Conservation (phyloP, 768 basidiomycete species). For the Panellus pusillus region DNA sequence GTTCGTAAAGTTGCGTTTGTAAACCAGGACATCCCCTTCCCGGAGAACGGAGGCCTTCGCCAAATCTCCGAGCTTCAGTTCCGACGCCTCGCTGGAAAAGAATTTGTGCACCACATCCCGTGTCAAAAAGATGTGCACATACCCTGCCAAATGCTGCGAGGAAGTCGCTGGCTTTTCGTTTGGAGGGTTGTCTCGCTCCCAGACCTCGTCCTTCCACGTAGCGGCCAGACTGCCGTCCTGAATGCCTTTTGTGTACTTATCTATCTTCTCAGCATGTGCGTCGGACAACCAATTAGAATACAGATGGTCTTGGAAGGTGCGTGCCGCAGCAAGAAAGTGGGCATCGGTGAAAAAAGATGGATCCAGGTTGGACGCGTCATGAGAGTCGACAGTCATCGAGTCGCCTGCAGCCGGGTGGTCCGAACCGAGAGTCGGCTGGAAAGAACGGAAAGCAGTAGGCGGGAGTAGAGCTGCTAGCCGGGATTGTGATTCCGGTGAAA, state of each 20-base stretch:
- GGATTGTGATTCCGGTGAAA: constrained; percentile 41
- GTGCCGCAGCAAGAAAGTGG: constrained; percentile 53
- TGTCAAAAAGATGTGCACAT: constrained; percentile 11
- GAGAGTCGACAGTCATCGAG: constrained; percentile 23
- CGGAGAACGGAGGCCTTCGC: constrained; percentile 44
- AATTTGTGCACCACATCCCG: background rate
- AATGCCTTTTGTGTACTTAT: constrained; percentile 44
- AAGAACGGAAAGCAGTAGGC: constrained; percentile 43
- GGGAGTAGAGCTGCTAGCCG: constrained; percentile 44
- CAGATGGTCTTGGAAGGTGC: constrained; percentile 62
- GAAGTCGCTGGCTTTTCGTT: constrained; percentile 2
- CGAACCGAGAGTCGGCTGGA: constrained; percentile 30
- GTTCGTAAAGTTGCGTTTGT: constrained; percentile 47
- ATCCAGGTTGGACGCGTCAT: constrained; percentile 29
- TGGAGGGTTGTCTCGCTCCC: constrained; percentile 45
- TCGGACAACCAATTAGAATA: constrained; percentile 51
- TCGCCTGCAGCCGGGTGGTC: constrained; percentile 38
- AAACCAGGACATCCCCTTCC: constrained; percentile 56
- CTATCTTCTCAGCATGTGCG: constrained; percentile 41
- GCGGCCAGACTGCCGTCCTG: constrained; percentile 47
- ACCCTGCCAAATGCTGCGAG: constrained; percentile 32
- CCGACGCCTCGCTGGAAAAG: constrained; percentile 37
- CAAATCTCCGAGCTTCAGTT: constrained; percentile 46
- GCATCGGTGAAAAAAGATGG: constrained; percentile 47
- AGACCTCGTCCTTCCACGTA: constrained; percentile 65